phyloP scores from a whole-genome alignment of 2,329 filamentous ascomycete genomes.

The Graphilbum fragrans region DNA sequence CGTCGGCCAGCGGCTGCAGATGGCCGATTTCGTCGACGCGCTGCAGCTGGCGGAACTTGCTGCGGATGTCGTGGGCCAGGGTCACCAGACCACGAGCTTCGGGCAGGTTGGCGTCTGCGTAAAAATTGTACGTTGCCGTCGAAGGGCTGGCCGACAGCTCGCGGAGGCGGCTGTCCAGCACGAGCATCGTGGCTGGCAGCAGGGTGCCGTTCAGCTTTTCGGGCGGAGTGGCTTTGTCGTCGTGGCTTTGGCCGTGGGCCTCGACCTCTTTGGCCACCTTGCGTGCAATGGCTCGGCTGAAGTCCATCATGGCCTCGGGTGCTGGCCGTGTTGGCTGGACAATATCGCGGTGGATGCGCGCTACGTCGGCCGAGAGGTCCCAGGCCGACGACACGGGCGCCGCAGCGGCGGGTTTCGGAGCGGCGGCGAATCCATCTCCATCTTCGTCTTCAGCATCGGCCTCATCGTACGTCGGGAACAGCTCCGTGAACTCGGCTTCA shows the following conservation, averaged over 20 bases:
- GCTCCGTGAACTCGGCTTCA: slow-evolving; percentile 59
- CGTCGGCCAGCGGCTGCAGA: slow-evolving; percentile 68
- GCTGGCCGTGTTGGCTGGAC: slow-evolving; percentile 32
- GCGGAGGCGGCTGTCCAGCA: slow-evolving; percentile 47
- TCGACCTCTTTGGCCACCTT: slow-evolving; percentile 17
- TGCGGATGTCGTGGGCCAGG: slow-evolving; percentile 56
- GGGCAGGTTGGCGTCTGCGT: slow-evolving; percentile 63
- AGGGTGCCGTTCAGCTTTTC: slow-evolving; percentile 37
- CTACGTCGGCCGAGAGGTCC: slow-evolving; percentile 47
- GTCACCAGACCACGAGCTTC: slow-evolving; percentile 64
- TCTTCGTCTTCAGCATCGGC: slow-evolving; percentile 19
- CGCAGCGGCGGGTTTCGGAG: neutral
- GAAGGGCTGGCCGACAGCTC: slow-evolving; percentile 1
- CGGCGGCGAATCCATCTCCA: neutral
- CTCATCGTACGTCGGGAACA: slow-evolving; percentile 70
- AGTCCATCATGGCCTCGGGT: slow-evolving; percentile 26
- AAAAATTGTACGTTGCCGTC: slow-evolving; percentile 65
- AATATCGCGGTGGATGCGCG: slow-evolving; percentile 44
- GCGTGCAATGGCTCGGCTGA: slow-evolving; percentile 31
- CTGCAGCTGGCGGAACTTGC: slow-evolving; percentile 62
- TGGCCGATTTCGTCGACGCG: slow-evolving; percentile 52
- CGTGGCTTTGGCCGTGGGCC: neutral
- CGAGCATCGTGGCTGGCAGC: slow-evolving; percentile 53
- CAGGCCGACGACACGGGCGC: no score
- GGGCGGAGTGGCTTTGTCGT: slow-evolving; percentile 12